Evolutionary conservation across 148 eudicot genomes (phyloP).

Genomic region (Camellia granthamiana): DNA sequence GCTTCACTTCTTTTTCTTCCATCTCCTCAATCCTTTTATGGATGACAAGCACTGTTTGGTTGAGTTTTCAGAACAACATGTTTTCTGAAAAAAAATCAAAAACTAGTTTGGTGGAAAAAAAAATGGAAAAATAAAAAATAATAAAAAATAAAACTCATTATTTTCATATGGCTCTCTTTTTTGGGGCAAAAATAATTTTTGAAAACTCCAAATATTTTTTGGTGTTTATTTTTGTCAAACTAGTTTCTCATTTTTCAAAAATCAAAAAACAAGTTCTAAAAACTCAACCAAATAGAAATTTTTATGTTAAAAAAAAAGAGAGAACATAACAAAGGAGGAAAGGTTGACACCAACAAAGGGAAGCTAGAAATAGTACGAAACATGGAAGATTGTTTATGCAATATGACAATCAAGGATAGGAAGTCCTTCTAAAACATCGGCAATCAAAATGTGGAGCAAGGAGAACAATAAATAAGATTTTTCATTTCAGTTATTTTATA

Average conservation of each 20-base stretch:
- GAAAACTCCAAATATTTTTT: too few species aligned
- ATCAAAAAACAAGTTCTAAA: too few species aligned
- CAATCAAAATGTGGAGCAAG: background rate
- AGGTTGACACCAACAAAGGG: background rate
- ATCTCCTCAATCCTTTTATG: background rate
- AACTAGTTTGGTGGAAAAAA: too few species aligned
- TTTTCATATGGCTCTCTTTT: too few species aligned
- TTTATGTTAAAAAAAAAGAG: background rate
- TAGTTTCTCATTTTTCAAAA: too few species aligned
- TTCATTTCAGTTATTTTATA: background rate
- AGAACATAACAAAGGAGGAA: background rate
- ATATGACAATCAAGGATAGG: background rate
- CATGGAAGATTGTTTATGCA: background rate
- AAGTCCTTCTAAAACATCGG: background rate
- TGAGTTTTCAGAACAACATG: too few species aligned
- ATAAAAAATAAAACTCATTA: background rate
- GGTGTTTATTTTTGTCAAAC: too few species aligned
- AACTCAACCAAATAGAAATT: too few species aligned
- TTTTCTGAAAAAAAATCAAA: too few species aligned
- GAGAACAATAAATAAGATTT: constrained; percentile 2
- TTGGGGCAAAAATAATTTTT: too few species aligned
- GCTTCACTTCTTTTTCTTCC: background rate
- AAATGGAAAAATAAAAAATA: background rate
- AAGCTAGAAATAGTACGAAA: background rate
- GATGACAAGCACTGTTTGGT: too few species aligned